A percentile compares a stretch with the other conserved stretches of the same genome.
Evolutionary conservation across 768 basidiomycete genomes (phyloP).

Genomic region (Lentinula aciculospora): DNA sequence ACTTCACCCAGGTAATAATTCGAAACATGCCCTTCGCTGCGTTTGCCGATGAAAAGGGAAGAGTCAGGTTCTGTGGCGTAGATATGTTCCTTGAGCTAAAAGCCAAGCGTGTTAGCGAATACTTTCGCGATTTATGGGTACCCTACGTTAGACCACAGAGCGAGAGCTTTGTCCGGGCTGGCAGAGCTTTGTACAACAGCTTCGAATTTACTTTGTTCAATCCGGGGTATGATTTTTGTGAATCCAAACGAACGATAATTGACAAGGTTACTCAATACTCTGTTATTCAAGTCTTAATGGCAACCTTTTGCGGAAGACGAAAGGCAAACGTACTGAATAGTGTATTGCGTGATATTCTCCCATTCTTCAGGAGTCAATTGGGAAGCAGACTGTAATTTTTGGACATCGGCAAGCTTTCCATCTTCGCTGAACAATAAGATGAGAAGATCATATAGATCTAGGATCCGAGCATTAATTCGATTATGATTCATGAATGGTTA

Average conservation of each 20-base stretch:
- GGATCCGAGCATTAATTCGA: conserved; percentile 23
- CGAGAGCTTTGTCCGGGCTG: conserved; percentile 46
- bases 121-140: neutral
- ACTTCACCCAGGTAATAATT: conserved; percentile 81
- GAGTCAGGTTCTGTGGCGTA: conserved; percentile 62
- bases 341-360: conserved; percentile 66
- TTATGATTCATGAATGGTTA: neutral
- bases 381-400: conserved; percentile 44
- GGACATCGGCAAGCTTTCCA: conserved; percentile 53
- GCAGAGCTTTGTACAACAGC: conserved; percentile 56
- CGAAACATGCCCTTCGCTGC: conserved; percentile 67
- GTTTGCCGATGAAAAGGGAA: conserved; percentile 75
- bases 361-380: conserved; percentile 57
- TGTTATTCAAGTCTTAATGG: neutral
- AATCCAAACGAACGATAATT: conserved; percentile 84
- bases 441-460: conserved; percentile 63
- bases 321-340: conserved; percentile 50
- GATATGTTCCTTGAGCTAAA: conserved; percentile 68
- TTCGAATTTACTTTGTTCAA: conserved; percentile 55
- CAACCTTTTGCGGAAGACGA: neutral
- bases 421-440: conserved; percentile 61
- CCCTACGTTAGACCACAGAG: conserved; percentile 58
- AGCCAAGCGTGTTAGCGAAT: neutral
- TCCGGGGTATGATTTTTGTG: conserved; percentile 79
- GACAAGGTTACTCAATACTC: conserved; percentile 52